Evolutionary conservation across 108 stramenopile species (phyloP), one percentile per base, ranked within the genome.

Genomic region (Cyclotella distinguenda): DNA sequence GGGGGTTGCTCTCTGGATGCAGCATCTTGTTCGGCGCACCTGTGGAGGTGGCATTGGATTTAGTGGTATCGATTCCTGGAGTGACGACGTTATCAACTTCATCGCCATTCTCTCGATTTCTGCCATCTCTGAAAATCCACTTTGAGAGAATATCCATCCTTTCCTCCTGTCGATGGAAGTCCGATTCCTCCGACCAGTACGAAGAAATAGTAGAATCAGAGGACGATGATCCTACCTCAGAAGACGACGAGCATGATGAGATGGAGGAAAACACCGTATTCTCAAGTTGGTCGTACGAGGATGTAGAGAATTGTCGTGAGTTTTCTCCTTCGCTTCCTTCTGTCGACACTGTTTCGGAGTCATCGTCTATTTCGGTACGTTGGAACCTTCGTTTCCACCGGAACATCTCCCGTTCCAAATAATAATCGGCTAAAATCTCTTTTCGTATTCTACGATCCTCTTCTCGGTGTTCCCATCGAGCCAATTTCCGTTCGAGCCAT

Each of bases 401-500:
- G n/a, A n/a, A n/a, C n/a, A 32, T 31, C 32, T 62, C 61, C 21
- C 61, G 45, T 12, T 62, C 46, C 32, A 47, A 28, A 38, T 48
- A 48, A 48, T 48, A 62, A 16, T 62, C 61, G 4, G 47, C 16
- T 22, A 62, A 21, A 21, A 62, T 6, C 8, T 48, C 18, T 31
- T 62, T 48, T 6, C 45, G 28, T 1, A 21, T 13, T 22, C 0
- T 30, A 0, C 61, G 45, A 1, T 48, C 32, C 7, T 34, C 15
- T 11, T 48, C 47, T 26, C 35, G 27, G 3, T 33, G 28, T 9
- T 47, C 61, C 61, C 61, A 62, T 16, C 46, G 45, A 7, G 7
- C 16, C 30, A 62, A 22, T 49, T 62, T 62, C 61, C 61, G 49
- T 21, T 47, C 46, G 8, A 62, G 47, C 61, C 61, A 62, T 33